A percentile compares a stretch with the other conserved stretches of the same genome.
These are phyloP conservation scores for Geoglossum cookeanum DNA, from an alignment of 2,329 filamentous ascomycete genomes.

Conservation along the genomic window DNA sequence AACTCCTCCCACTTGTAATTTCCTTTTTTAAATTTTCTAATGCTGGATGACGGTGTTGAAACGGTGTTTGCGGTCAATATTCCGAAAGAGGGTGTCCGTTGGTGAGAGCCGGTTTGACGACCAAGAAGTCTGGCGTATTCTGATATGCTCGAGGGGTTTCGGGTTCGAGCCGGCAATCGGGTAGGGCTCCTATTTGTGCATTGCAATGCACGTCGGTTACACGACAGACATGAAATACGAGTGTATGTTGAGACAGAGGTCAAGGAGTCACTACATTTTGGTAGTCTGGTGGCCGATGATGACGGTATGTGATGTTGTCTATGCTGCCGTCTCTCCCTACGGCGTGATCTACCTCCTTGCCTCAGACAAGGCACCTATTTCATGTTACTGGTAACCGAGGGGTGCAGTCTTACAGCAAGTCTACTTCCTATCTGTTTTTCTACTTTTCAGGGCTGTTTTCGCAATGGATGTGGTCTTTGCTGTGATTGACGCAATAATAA, in stretches of 20 bases:
- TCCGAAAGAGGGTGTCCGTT: neutral
- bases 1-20: neutral
- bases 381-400: neutral
- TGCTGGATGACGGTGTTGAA: slow-evolving; percentile 1
- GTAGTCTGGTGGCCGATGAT: neutral
- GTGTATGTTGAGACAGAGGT: neutral
- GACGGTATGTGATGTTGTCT: neutral
- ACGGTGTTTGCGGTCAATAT: neutral
- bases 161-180: neutral
- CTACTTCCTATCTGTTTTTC: neutral
- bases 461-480: neutral
- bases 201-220: neutral
- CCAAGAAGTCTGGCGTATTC: neutral
- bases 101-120: neutral
- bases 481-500: neutral
- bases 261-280: neutral
- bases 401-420: neutral
- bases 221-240: neutral
- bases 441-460: neutral
- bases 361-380: neutral
- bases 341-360: neutral
- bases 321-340: neutral
- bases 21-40: neutral
- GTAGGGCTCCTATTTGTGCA: neutral
- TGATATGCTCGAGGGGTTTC: neutral